Percentiles rank a stretch among this genome's conserved stretches.
Evolutionary conservation across 352 stramenopile species (phyloP).

Genomic region (Phytophthora macrochlamydospora): DNA sequence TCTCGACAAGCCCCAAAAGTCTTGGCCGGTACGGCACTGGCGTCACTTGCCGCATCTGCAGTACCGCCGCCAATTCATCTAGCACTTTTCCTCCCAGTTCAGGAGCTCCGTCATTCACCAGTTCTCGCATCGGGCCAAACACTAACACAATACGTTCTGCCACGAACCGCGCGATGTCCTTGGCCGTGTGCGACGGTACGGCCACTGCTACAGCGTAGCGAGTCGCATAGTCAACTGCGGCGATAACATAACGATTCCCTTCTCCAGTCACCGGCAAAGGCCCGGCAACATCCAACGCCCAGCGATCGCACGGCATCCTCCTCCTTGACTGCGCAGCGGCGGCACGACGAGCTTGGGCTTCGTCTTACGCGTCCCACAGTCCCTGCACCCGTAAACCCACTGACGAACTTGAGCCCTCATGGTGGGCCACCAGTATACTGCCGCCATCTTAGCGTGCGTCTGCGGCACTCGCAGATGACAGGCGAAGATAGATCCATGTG

Average conservation of each 20-base stretch:
- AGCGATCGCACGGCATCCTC: slow-evolving; percentile 16
- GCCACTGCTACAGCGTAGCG: slow-evolving; percentile 10
- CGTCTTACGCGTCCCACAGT: slow-evolving; percentile 23
- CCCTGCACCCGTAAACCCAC: slow-evolving; percentile 16
- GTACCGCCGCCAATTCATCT: background rate
- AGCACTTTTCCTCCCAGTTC: slow-evolving; percentile 10
- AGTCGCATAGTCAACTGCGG: slow-evolving; percentile 15
- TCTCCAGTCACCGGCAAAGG: background rate
- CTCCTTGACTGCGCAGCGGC: slow-evolving; percentile 8
- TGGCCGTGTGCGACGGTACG: background rate
- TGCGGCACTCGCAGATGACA: slow-evolving; percentile 7
- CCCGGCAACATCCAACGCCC: slow-evolving; percentile 11
- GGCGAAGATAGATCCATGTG: slow-evolving; percentile 2
- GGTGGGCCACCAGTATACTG: slow-evolving; percentile 2
- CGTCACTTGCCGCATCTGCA: slow-evolving; percentile 15
- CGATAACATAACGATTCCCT: slow-evolving; percentile 22
- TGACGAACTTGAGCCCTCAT: slow-evolving; percentile 1
- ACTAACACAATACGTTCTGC: slow-evolving; percentile 6
- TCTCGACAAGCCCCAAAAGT: slow-evolving; percentile 14
- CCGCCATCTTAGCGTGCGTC: background rate
- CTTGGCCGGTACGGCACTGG: slow-evolving; percentile 19
- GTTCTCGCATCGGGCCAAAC: slow-evolving; percentile 13
- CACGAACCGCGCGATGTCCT: slow-evolving; percentile 14
- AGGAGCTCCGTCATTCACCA: slow-evolving; percentile 21
- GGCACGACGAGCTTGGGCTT: slow-evolving; percentile 9